Percentiles rank a stretch among this genome's conserved stretches.
These are phyloP conservation scores for Euryodendron excelsum DNA, from an alignment of 148 eudicot genomes.

Conservation along the genomic window DNA sequence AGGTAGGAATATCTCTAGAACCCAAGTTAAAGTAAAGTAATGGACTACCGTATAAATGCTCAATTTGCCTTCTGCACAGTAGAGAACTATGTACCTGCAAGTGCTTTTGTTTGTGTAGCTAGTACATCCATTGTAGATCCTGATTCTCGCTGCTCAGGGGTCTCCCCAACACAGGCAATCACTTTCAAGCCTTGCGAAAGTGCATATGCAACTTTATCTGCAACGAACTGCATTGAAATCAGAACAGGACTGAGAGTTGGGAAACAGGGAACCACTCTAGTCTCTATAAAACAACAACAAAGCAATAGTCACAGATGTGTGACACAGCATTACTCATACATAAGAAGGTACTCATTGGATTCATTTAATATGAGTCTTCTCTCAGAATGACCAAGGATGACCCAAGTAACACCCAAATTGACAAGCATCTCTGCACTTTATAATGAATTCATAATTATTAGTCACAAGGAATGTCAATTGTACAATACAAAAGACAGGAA, in stretches of 20 bases:
- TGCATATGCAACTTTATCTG: conserved; percentile 62
- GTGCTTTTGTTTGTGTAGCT: conserved; percentile 65
- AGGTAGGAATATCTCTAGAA: background rate
- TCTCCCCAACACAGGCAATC: conserved; percentile 75
- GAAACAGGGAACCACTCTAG: too few species aligned
- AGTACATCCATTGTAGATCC: conserved; percentile 62
- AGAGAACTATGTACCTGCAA: conserved; percentile 39
- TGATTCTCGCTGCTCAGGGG: conserved; percentile 65
- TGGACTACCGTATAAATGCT: background rate
- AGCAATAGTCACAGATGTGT: background rate
- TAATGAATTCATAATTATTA: background rate
- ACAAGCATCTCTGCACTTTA: conserved; percentile 75
- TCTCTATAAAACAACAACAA: too few species aligned
- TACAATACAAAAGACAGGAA: background rate
- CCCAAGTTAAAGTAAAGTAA: background rate
- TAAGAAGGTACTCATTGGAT: conserved; percentile 35
- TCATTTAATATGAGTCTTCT: conserved; percentile 56
- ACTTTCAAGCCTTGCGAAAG: conserved; percentile 64
- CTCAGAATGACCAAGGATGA: conserved; percentile 71
- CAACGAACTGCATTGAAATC: conserved; percentile 47
- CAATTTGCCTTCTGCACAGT: background rate
- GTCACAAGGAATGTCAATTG: background rate
- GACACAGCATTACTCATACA: too few species aligned
- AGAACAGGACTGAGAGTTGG: too few species aligned
- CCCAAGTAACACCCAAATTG: conserved; percentile 68